Evolutionary conservation across 176 grass and related monocot genomes (phyloP).

Genomic region (Zizania latifolia): DNA sequence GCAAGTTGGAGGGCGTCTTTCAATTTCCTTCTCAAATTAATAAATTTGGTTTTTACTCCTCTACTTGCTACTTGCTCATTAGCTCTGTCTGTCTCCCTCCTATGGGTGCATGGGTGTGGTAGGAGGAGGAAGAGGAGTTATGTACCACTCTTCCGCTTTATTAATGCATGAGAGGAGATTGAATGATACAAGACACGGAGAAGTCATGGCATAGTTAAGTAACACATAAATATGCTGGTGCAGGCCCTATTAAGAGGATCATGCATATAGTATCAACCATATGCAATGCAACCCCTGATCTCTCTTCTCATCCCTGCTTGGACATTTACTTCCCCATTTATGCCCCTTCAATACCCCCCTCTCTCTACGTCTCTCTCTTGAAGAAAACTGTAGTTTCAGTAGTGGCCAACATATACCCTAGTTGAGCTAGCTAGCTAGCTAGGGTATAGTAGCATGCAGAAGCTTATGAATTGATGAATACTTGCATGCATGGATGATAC

Average conservation of each 20-base stretch:
- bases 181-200: conserved; percentile 31
- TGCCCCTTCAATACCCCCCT: background rate
- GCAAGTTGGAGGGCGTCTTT: no score
- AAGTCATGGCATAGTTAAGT: conserved; percentile 36
- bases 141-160: background rate
- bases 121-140: no score
- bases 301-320: background rate
- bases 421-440: no score
- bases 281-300: background rate
- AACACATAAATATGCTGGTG: conserved; percentile 20
- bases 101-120: no score
- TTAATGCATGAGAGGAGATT: background rate
- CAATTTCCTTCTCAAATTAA: no score
- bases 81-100: background rate
- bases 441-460: no score
- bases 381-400: no score
- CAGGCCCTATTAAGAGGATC: conserved; percentile 26
- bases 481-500: no score
- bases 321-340: conserved; percentile 17
- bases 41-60: no score
- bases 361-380: no score
- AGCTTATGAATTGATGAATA: no score
- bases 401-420: no score
- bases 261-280: conserved; percentile 1
- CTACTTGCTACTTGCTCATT: background rate